Conservation (phyloP, 2,329 filamentous ascomycete genomes). For the Clarireedia homoeocarpa region DNA sequence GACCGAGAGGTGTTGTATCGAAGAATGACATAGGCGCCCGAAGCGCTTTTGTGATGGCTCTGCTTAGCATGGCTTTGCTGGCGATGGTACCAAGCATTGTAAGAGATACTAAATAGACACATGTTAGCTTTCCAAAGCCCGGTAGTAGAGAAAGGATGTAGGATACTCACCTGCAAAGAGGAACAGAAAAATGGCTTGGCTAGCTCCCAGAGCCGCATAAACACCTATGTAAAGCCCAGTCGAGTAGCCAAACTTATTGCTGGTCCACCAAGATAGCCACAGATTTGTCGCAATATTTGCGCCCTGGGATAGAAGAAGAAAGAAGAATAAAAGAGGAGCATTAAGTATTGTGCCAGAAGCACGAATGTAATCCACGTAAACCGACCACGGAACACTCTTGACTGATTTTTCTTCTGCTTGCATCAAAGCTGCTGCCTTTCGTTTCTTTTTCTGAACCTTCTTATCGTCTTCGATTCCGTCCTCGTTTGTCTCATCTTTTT, state of each 20-base stretch:
- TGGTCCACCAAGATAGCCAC: slow-evolving; percentile 46
- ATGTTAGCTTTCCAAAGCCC: not conserved
- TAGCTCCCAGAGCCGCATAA: slow-evolving; percentile 62
- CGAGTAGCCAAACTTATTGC: slow-evolving; percentile 52
- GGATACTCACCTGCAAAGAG: slow-evolving; percentile 53
- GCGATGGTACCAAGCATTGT: slow-evolving; percentile 74
- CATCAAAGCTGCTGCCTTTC: slow-evolving; percentile 59
- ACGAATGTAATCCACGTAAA: slow-evolving; percentile 57
- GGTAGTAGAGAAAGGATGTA: not conserved
- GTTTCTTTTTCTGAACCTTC: slow-evolving; percentile 37
- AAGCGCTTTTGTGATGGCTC: slow-evolving; percentile 71
- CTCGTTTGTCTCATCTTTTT: slow-evolving; percentile 39
- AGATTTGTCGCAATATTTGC: slow-evolving; percentile 81
- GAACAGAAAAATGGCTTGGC: slow-evolving; percentile 71
- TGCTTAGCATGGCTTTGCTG: slow-evolving; percentile 72
- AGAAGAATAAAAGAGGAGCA: slow-evolving; percentile 45
- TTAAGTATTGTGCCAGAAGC: slow-evolving; percentile 52
- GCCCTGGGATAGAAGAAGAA: slow-evolving; percentile 59
- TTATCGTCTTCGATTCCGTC: slow-evolving; percentile 40
- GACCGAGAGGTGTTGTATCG: slow-evolving; percentile 89
- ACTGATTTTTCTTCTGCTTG: slow-evolving; percentile 58
- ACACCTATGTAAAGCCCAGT: slow-evolving; percentile 65
- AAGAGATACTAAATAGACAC: slow-evolving; percentile 36
- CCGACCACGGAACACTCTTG: slow-evolving; percentile 53
- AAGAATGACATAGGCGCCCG: slow-evolving; percentile 82